Percentiles rank a stretch among this genome's conserved stretches.
These are phyloP conservation scores for Ramaria sp. DNA, from an alignment of 768 basidiomycete genomes.

Conservation along the genomic window DNA sequence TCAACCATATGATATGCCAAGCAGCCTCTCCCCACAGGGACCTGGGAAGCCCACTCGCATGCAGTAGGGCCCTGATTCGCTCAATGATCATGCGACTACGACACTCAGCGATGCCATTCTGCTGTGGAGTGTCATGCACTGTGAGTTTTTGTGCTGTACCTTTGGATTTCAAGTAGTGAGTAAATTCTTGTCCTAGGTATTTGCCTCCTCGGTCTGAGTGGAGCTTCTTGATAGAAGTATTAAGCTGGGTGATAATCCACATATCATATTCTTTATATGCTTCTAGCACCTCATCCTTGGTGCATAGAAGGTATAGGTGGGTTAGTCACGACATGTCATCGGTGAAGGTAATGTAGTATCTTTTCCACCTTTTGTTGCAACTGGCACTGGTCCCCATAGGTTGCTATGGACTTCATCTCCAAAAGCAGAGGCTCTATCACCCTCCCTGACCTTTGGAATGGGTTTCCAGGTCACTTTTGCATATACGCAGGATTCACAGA, in stretches of 20 bases:
- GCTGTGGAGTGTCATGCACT: slow-evolving; percentile 29
- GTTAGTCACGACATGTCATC: slow-evolving; percentile 8
- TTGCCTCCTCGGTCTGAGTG: slow-evolving; percentile 36
- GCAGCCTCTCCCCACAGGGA: not conserved
- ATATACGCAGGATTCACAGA: slow-evolving; percentile 34
- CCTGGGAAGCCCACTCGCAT: not conserved
- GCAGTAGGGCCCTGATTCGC: too few species aligned
- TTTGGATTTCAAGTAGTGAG: slow-evolving; percentile 18
- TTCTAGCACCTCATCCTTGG: slow-evolving; percentile 16
- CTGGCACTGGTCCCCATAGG: slow-evolving; percentile 2
- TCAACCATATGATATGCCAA: too few species aligned
- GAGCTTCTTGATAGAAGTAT: slow-evolving; percentile 20
- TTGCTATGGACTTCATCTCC: slow-evolving; percentile 12
- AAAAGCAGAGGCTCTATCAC: too few species aligned
- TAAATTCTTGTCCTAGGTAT: slow-evolving; percentile 28
- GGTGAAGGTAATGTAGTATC: slow-evolving; percentile 16
- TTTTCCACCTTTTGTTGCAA: slow-evolving; percentile 1
- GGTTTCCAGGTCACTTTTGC: slow-evolving; percentile 30
- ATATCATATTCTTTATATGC: slow-evolving; percentile 25
- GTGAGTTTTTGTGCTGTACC: slow-evolving; percentile 32
- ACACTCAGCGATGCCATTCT: slow-evolving; percentile 35
- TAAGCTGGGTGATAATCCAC: slow-evolving; percentile 22
- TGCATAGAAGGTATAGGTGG: slow-evolving; percentile 2
- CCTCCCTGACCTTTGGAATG: slow-evolving; percentile 12
- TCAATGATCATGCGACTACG: not conserved